Evolutionary conservation across 257 asterid species (phyloP).

Genomic region (Nicotiana otophora): DNA sequence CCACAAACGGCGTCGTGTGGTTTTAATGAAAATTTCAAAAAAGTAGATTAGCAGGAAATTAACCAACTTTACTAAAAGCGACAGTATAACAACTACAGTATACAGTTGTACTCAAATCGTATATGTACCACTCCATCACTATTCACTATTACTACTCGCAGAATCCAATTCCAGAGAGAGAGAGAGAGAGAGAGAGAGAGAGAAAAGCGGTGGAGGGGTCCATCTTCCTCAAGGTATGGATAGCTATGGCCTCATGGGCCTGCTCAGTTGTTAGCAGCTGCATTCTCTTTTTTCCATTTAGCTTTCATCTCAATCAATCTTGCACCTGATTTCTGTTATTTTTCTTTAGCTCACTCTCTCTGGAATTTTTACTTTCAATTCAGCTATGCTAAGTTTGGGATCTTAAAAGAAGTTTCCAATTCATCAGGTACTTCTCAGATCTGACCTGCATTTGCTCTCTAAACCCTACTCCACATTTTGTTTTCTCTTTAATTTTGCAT

Average conservation of each 20-base stretch:
- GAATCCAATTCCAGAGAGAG: not conserved
- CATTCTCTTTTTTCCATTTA: not conserved
- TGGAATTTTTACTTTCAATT: not conserved
- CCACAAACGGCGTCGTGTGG: not conserved
- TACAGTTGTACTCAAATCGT: not conserved
- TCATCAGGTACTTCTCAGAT: conserved; percentile 58
- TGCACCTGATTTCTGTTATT: not conserved
- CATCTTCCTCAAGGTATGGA: conserved; percentile 6
- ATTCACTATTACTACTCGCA: not conserved
- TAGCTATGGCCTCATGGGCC: not conserved
- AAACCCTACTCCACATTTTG: not conserved
- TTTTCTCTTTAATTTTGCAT: not conserved
- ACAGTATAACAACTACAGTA: not conserved
- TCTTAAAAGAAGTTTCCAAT: conserved; percentile 12
- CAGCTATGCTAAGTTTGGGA: conserved; percentile 22
- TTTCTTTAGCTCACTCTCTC: not conserved
- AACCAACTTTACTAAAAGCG: conserved; percentile 1
- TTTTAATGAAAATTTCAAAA: not conserved
- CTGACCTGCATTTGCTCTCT: conserved; percentile 43
- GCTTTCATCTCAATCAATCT: not conserved
- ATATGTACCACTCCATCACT: not conserved
- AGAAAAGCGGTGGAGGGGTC: conserved; percentile 5
- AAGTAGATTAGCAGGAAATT: not conserved
- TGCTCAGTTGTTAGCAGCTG: not conserved
- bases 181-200: not conserved